These are phyloP conservation scores for Phialocephala subalpina DNA, from an alignment of 2,329 filamentous ascomycete species.

Conservation along the genomic window DNA sequence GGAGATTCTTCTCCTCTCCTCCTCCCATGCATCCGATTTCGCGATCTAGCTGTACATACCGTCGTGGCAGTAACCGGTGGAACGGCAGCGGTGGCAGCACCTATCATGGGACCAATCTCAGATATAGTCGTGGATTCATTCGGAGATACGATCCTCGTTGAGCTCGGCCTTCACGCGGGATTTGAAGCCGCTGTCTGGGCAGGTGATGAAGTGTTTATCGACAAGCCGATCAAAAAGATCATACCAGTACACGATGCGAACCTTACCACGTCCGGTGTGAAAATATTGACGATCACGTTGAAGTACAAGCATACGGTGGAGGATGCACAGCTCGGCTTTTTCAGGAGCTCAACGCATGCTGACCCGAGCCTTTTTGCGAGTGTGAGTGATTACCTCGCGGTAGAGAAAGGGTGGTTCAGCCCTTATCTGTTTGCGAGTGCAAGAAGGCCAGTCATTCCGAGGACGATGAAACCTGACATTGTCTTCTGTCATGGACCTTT, in stretches of 20 bases:
- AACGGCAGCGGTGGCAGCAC: constrained; percentile 23
- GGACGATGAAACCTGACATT: constrained; percentile 27
- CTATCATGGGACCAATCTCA: constrained; percentile 26
- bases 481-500: constrained; percentile 29
- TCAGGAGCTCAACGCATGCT: constrained; percentile 26
- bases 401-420: constrained; percentile 28
- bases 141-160: constrained; percentile 25
- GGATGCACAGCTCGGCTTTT: constrained; percentile 27
- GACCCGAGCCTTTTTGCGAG: constrained; percentile 28
- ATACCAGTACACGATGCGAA: constrained; percentile 26
- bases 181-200: constrained; percentile 24
- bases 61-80: constrained; percentile 27
- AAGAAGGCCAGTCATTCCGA: constrained; percentile 27
- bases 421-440: constrained; percentile 29
- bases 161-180: constrained; percentile 25
- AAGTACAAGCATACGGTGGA: constrained; percentile 27
- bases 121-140: constrained; percentile 25
- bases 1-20: constrained; percentile 28
- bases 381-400: constrained; percentile 24
- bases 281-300: constrained; percentile 28
- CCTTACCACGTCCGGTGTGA: constrained; percentile 23
- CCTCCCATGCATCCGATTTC: constrained; percentile 26
- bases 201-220: constrained; percentile 23
- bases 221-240: constrained; percentile 26
- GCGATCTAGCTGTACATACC: constrained; percentile 27